These are phyloP conservation scores for Malus fusca DNA, from an alignment of 306 rosid species.

Conservation along the genomic window DNA sequence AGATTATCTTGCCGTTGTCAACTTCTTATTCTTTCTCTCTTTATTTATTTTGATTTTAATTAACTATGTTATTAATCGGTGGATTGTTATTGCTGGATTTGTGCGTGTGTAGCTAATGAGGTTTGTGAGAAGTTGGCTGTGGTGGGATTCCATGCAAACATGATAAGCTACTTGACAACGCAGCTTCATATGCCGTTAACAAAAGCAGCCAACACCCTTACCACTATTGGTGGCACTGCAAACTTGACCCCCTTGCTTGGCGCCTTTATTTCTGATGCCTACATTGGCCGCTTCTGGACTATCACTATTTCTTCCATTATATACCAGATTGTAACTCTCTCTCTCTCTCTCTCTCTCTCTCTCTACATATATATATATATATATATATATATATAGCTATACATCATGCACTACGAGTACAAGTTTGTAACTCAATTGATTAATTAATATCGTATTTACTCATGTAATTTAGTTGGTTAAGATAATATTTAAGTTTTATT, in stretches of 20 bases:
- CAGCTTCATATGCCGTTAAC: constrained; percentile 85
- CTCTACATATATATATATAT: no score
- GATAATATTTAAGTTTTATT: no score
- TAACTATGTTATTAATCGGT: background rate
- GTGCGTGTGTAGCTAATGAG: constrained; percentile 58
- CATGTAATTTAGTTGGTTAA: no score
- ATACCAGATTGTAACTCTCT: constrained; percentile 51
- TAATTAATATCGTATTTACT: no score
- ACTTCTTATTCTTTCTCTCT: background rate
- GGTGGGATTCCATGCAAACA: constrained; percentile 76
- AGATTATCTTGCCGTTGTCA: no score
- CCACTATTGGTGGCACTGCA: constrained; percentile 76
- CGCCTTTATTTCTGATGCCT: constrained; percentile 82
- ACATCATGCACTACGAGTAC: background rate
- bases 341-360: background rate
- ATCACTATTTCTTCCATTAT: constrained; percentile 61
- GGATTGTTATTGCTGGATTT: background rate
- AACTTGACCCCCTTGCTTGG: constrained; percentile 91
- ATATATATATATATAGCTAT: no score
- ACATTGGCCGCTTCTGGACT: constrained; percentile 76
- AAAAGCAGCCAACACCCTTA: constrained; percentile 82
- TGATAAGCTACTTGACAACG: constrained; percentile 80
- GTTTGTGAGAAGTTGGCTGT: constrained; percentile 83
- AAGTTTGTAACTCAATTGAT: no score
- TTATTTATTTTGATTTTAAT: background rate